These are phyloP conservation scores for Aspergillus latus DNA, from an alignment of 2,329 filamentous ascomycete species.

Conservation along the genomic window DNA sequence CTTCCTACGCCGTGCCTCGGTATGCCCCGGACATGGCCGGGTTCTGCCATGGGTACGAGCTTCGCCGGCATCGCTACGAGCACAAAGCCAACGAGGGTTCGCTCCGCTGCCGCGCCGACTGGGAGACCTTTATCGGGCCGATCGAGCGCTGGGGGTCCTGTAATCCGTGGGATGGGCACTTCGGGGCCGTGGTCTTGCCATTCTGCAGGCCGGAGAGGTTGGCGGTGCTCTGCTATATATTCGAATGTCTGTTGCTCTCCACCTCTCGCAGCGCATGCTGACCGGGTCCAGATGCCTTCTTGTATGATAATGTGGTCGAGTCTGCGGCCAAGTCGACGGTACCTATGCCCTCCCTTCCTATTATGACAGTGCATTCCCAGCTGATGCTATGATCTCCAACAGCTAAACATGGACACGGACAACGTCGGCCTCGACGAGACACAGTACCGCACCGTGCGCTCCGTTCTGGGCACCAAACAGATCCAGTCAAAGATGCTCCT, in stretches of 20 bases:
- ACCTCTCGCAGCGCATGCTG: neutral
- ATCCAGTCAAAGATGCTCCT: slow-evolving; percentile 23
- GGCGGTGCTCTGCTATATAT: slow-evolving; percentile 17
- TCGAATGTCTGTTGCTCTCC: slow-evolving; percentile 17
- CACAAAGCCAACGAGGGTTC: slow-evolving; percentile 18
- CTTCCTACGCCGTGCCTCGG: slow-evolving; percentile 2
- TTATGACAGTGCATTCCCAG: neutral
- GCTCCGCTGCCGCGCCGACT: slow-evolving; percentile 14
- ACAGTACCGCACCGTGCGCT: slow-evolving; percentile 21
- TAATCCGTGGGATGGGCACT: slow-evolving; percentile 20
- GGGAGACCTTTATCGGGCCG: slow-evolving; percentile 19
- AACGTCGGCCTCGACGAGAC: slow-evolving; percentile 19
- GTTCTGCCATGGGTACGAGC: slow-evolving; percentile 14
- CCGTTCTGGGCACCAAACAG: slow-evolving; percentile 20
- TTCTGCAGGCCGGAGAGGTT: slow-evolving; percentile 19
- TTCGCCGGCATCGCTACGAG: slow-evolving; percentile 18
- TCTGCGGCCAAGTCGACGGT: slow-evolving; percentile 17
- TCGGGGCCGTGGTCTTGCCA: slow-evolving; percentile 16
- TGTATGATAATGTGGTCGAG: slow-evolving; percentile 22
- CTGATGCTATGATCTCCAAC: no score
- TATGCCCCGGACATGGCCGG: slow-evolving; percentile 10
- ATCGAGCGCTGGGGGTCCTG: slow-evolving; percentile 22
- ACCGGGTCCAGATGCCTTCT: slow-evolving; percentile 14
- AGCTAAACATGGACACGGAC: slow-evolving; percentile 18
- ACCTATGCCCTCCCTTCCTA: neutral